phyloP scores from a whole-genome alignment of 257 asterid species.

The Pogostemon cablin region DNA sequence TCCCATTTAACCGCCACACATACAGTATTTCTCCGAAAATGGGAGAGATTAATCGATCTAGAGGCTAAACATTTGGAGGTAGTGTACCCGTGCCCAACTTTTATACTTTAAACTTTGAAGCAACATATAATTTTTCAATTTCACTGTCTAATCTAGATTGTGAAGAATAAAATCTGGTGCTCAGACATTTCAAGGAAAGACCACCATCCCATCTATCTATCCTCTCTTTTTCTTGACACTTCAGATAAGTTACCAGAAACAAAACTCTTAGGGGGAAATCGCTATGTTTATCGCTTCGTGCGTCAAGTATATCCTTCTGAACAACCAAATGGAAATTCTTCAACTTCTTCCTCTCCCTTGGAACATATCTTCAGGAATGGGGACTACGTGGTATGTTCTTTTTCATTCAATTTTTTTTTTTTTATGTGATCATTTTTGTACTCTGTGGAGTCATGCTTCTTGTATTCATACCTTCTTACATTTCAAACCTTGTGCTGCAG shows the following conservation, averaged over 20 bases:
- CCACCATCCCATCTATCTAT: slow-evolving; percentile 42
- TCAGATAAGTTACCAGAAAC: slow-evolving; percentile 46
- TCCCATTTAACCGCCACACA: slow-evolving; percentile 72
- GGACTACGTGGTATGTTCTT: slow-evolving; percentile 82
- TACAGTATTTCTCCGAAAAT: slow-evolving; percentile 67
- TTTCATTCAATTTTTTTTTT: slow-evolving; percentile 6
- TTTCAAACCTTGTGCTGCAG: slow-evolving; percentile 15
- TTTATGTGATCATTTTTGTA: slow-evolving; percentile 23
- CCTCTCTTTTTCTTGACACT: slow-evolving; percentile 68
- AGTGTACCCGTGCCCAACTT: slow-evolving; percentile 31
- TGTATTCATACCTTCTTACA: not conserved
- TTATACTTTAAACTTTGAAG: slow-evolving; percentile 20
- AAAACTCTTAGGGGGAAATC: slow-evolving; percentile 44
- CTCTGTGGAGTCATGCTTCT: slow-evolving; percentile 7
- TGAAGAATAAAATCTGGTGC: slow-evolving; percentile 64
- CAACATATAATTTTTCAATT: slow-evolving; percentile 27
- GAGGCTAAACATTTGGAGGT: slow-evolving; percentile 91
- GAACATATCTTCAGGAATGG: slow-evolving; percentile 60
- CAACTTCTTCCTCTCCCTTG: slow-evolving; percentile 46
- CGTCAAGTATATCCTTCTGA: slow-evolving; percentile 40
- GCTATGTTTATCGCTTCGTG: slow-evolving; percentile 67
- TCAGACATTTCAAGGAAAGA: slow-evolving; percentile 55
- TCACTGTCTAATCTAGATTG: slow-evolving; percentile 56
- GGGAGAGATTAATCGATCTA: slow-evolving; percentile 92
- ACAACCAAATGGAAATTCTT: slow-evolving; percentile 42